Percentiles rank a stretch among this genome's conserved stretches.
Conservation (phyloP, 106 monocot species). For the Amphibolis antarctica region DNA sequence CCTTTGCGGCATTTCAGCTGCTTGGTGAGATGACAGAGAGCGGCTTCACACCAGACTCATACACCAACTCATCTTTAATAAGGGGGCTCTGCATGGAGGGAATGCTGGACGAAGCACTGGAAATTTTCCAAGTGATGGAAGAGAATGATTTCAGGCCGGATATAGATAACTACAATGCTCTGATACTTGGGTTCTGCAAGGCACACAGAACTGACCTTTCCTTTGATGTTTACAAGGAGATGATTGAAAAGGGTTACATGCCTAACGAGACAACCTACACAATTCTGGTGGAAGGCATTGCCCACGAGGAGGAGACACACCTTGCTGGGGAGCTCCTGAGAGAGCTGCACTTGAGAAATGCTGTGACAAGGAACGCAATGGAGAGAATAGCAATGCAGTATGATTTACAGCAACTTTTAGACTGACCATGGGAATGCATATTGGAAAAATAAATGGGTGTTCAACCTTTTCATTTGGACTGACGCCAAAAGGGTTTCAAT, state of each 20-base stretch:
- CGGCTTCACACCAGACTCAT: constrained; percentile 64
- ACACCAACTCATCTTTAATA: constrained; percentile 59
- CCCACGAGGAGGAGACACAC: constrained; percentile 59
- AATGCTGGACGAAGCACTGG: constrained; percentile 66
- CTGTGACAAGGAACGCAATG: constrained; percentile 36
- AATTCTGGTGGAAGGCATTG: constrained; percentile 72
- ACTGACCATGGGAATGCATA: constrained; percentile 1
- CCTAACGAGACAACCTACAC: constrained; percentile 76
- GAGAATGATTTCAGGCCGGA: constrained; percentile 46
- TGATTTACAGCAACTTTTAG: constrained; percentile 39
- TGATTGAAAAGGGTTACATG: constrained; percentile 56
- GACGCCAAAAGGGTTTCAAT: too few species aligned
- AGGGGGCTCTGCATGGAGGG: constrained; percentile 81
- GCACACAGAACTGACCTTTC: constrained; percentile 62
- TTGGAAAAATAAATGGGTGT: too few species aligned
- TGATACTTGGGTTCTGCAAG: constrained; percentile 79
- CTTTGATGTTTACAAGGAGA: constrained; percentile 45
- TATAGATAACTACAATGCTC: constrained; percentile 71
- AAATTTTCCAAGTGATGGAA: constrained; percentile 71
- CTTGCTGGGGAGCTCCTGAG: constrained; percentile 54
- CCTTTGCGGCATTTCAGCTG: constrained; percentile 58
- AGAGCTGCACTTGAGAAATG: constrained; percentile 37
- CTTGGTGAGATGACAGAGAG: constrained; percentile 50
- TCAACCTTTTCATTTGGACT: too few species aligned
- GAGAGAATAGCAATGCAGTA: constrained; percentile 86